phyloP scores from a whole-genome alignment of 1,284 basidiomycete genomes.

The Acaromyces ingoldii region DNA sequence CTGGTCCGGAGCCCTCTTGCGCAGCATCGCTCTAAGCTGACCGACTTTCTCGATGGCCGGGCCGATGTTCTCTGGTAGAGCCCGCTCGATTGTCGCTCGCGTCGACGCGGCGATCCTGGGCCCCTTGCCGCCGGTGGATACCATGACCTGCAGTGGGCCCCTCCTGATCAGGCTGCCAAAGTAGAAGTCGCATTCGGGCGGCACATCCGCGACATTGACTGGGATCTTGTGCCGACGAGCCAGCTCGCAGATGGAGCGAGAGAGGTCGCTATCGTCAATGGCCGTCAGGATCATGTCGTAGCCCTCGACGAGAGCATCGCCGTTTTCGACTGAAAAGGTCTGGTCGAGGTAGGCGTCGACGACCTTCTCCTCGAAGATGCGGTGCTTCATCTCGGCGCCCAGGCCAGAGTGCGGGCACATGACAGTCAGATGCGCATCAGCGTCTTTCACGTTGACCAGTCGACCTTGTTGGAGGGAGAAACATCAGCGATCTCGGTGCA shows the following conservation, averaged over 20 bases:
- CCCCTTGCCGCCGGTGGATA: constrained; percentile 89
- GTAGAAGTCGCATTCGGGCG: constrained; percentile 85
- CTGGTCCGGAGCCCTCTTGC: constrained; percentile 71
- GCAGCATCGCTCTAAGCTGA: constrained; percentile 63
- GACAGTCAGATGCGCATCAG: constrained; percentile 46
- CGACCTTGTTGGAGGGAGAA: constrained; percentile 15
- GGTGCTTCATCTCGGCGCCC: constrained; percentile 41
- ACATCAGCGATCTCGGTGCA: background rate
- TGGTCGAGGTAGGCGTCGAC: constrained; percentile 50
- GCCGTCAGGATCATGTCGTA: constrained; percentile 91
- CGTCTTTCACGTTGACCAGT: constrained; percentile 47
- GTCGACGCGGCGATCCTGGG: constrained; percentile 85
- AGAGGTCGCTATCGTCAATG: constrained; percentile 75
- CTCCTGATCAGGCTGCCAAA: constrained; percentile 89
- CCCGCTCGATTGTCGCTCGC: constrained; percentile 64
- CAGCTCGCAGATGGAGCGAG: constrained; percentile 65
- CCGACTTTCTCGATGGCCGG: constrained; percentile 78
- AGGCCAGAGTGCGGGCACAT: constrained; percentile 42
- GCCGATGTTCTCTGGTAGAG: constrained; percentile 69
- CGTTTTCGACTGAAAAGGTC: constrained; percentile 31
- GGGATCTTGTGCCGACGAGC: constrained; percentile 70
- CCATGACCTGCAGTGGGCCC: constrained; percentile 89
- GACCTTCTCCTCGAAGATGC: constrained; percentile 28
- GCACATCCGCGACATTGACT: constrained; percentile 94
- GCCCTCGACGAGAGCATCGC: constrained; percentile 16